Evolutionary conservation across 768 basidiomycete genomes (phyloP).

Genomic region (Pisolithus marmoratus): DNA sequence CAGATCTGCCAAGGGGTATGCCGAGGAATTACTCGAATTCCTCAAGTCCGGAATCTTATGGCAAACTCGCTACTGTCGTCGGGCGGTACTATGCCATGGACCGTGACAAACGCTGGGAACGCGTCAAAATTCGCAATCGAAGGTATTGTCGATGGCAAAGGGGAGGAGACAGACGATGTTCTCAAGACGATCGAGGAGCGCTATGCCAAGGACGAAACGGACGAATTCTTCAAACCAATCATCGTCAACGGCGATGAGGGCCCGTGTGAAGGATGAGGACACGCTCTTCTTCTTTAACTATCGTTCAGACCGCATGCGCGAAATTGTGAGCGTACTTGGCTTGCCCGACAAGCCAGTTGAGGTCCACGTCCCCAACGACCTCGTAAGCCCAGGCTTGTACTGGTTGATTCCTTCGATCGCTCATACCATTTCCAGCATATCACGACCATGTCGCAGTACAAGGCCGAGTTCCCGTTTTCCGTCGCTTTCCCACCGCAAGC

Average conservation of each 20-base stretch:
- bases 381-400: constrained; percentile 44
- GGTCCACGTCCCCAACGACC: constrained; percentile 69
- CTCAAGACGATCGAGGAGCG: constrained; percentile 65
- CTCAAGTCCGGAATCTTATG: constrained; percentile 67
- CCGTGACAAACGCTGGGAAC: constrained; percentile 94
- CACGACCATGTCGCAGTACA: constrained; percentile 93
- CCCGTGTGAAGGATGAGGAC: constrained; percentile 80
- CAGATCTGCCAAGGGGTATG: constrained; percentile 71
- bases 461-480: constrained; percentile 82
- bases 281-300: constrained; percentile 98
- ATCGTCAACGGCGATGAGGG: constrained; percentile 75
- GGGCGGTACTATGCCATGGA: constrained; percentile 98
- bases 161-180: constrained; percentile 49
- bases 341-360: constrained; percentile 81
- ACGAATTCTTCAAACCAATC: constrained; percentile 95
- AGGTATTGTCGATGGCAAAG: constrained; percentile 68
- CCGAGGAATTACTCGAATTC: constrained; percentile 71
- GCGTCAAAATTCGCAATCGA: constrained; percentile 87
- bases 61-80: constrained; percentile 77
- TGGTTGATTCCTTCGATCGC: background rate
- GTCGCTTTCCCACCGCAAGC: constrained; percentile 90
- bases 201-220: constrained; percentile 83
- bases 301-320: constrained; percentile 93
- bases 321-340: constrained; percentile 79
- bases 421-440: constrained; percentile 48